phyloP scores from a whole-genome alignment of 2,329 filamentous ascomycete genomes.

The Pyrenochaeta sp. region DNA sequence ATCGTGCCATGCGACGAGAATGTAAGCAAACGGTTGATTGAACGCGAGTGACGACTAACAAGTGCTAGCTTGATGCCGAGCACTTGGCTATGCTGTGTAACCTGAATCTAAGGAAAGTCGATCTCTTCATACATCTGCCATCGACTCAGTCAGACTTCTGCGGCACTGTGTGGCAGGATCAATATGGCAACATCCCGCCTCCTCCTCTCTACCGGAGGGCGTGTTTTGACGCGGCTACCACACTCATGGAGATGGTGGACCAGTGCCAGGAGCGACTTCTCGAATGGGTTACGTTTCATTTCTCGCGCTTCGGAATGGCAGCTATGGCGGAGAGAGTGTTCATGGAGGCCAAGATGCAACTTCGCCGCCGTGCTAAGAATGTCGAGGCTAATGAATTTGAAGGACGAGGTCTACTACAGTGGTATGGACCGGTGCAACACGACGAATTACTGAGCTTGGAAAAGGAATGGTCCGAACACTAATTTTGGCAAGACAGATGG shows the following conservation, averaged over 20 bases:
- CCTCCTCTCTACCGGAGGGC: background rate
- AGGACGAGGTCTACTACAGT: background rate
- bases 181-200: background rate
- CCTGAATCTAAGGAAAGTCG: slow-evolving; percentile 5
- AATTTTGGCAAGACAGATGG: no score
- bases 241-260: slow-evolving; percentile 2
- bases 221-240: background rate
- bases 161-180: background rate
- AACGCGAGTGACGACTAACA: background rate
- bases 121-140: slow-evolving; percentile 4
- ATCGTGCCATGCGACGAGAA: slow-evolving; percentile 1
- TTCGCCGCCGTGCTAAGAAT: background rate
- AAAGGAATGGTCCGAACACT: background rate
- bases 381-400: background rate
- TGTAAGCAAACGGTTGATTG: background rate
- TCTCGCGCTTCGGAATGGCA: slow-evolving; percentile 1
- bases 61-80: slow-evolving; percentile 2
- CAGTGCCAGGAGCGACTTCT: slow-evolving; percentile 5
- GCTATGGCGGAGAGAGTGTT: slow-evolving; percentile 4
- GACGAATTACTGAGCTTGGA: background rate
- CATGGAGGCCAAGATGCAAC: slow-evolving; percentile 4
- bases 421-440: background rate
- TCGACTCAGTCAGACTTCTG: background rate
- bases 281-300: slow-evolving; percentile 5
- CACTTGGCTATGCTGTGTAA: slow-evolving; percentile 1